Conservation (phyloP, 2,329 filamentous ascomycete species). For the Endoconidiophora polonica region DNA sequence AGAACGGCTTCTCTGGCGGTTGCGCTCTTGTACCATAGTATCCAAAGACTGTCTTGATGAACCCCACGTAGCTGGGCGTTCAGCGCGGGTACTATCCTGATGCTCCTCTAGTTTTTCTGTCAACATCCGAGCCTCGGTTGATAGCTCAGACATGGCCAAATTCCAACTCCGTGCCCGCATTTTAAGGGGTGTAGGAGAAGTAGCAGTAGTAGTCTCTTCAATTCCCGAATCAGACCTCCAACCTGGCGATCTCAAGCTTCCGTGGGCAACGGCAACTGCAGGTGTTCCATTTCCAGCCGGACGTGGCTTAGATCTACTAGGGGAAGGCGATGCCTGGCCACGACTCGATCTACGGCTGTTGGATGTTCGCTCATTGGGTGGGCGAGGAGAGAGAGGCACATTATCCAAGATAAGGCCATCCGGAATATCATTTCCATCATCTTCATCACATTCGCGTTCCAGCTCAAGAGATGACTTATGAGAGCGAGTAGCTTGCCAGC, state of each 20-base stretch:
- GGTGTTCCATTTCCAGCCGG: conserved; percentile 50
- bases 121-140: conserved; percentile 53
- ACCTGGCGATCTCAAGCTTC: conserved; percentile 39
- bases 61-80: conserved; percentile 14
- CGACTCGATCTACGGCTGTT: conserved; percentile 23
- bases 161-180: conserved; percentile 59
- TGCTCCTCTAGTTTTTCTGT: conserved; percentile 71
- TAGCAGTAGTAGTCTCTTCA: conserved; percentile 17
- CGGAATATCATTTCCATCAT: conserved; percentile 60
- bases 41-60: conserved; percentile 13
- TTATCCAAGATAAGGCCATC: conserved; percentile 68
- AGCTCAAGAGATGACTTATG: conserved; percentile 54
- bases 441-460: conserved; percentile 60
- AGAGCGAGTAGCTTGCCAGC: conserved; percentile 50
- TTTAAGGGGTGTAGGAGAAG: conserved; percentile 27
- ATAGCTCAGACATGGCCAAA: conserved; percentile 50
- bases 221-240: conserved; percentile 32
- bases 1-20: conserved; percentile 19
- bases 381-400: conserved; percentile 63
- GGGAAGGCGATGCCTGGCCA: conserved; percentile 9
- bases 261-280: conserved; percentile 39
- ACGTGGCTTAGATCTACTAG: conserved; percentile 25
- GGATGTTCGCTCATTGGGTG: conserved; percentile 33
- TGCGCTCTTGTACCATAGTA: conserved; percentile 14
- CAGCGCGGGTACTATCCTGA: conserved; percentile 34